Conservation (phyloP, 192 early-diverging fungal genomes). For the Coemansia sp. region DNA sequence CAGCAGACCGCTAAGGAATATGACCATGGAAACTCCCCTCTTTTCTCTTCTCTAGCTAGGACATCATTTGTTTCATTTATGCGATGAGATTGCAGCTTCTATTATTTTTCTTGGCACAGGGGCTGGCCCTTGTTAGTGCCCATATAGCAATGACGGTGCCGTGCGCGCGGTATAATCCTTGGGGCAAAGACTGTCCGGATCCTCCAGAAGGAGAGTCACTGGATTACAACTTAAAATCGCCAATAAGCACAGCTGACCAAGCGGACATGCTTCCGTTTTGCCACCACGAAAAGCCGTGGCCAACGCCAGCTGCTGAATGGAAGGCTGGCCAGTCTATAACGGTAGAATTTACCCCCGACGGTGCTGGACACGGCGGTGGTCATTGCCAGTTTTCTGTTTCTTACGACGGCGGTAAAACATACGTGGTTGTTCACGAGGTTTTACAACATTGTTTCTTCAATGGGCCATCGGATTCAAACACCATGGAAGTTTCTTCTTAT, state of each 20-base stretch:
- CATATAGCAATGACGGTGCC: constrained; percentile 43
- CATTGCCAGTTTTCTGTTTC: constrained; percentile 62
- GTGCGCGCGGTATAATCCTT: constrained; percentile 36
- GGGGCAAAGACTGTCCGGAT: constrained; percentile 31
- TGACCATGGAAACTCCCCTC: no score
- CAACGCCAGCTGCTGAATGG: constrained; percentile 30
- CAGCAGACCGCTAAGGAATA: no score
- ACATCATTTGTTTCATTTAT: no score
- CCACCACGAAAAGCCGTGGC: constrained; percentile 43
- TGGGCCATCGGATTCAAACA: constrained; percentile 5
- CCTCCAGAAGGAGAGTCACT: constrained; percentile 36
- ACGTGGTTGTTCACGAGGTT: constrained; percentile 54
- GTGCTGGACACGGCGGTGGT: constrained; percentile 54
- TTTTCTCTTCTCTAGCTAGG: no score
- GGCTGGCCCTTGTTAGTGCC: constrained; percentile 5
- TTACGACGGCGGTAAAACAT: constrained; percentile 56
- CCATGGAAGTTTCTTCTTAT: constrained; percentile 11
- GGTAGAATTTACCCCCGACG: constrained; percentile 41
- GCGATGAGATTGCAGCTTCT: no score
- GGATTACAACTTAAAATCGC: constrained; percentile 40
- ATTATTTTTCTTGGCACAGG: no score
- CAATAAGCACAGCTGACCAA: constrained; percentile 5
- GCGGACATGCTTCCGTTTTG: constrained; percentile 22
- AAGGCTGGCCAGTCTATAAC: constrained; percentile 50
- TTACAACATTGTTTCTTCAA: constrained; percentile 50